These are phyloP conservation scores for Candida frijolesensis DNA, from an alignment of 1,139 yeast species.

Conservation along the genomic window DNA sequence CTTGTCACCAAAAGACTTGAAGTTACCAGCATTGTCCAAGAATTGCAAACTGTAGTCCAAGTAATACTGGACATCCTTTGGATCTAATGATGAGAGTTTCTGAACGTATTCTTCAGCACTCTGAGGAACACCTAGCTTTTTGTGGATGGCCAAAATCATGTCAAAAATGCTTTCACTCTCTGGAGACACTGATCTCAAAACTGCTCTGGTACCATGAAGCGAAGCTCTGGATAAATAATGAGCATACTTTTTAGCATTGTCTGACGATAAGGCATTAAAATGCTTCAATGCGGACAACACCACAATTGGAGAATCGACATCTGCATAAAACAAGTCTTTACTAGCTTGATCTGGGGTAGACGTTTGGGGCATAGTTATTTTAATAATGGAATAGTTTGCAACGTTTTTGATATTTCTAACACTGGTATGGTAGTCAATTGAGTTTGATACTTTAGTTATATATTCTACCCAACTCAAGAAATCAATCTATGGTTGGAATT, in stretches of 20 bases:
- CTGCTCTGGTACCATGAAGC: constrained; percentile 79
- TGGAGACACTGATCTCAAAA: constrained; percentile 79
- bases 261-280: constrained; percentile 40
- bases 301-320: constrained; percentile 47
- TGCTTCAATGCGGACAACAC: constrained; percentile 46
- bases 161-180: constrained; percentile 79
- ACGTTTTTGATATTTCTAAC: neutral
- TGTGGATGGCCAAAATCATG: constrained; percentile 61
- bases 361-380: constrained; percentile 1
- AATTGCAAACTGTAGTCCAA: constrained; percentile 83
- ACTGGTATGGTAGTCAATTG: neutral
- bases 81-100: constrained; percentile 25
- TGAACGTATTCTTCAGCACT: constrained; percentile 45
- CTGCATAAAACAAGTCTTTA: constrained; percentile 33
- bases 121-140: constrained; percentile 47
- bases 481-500: too few relatives aligned
- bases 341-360: constrained; percentile 2
- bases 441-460: neutral
- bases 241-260: constrained; percentile 59
- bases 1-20: constrained; percentile 86
- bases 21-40: constrained; percentile 80
- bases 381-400: neutral
- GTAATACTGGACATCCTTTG: constrained; percentile 45
- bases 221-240: constrained; percentile 83
- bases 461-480: neutral